Evolutionary conservation across 371 early-diverging fungal genomes (phyloP).

Genomic region (Mortierella sp.): DNA sequence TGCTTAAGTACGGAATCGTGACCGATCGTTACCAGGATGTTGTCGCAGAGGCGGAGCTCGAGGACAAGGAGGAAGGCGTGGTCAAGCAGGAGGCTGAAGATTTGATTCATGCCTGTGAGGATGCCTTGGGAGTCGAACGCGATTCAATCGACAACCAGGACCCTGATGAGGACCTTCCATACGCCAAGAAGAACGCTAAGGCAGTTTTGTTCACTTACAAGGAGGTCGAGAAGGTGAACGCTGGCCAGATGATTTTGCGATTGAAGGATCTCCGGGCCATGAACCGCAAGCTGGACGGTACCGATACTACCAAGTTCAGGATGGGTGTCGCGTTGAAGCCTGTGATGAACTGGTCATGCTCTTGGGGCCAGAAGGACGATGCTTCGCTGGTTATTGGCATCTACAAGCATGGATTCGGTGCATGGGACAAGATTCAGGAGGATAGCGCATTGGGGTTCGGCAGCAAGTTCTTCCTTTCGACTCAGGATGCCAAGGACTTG

Average conservation of each 20-base stretch:
- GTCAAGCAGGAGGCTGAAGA: conserved; percentile 70
- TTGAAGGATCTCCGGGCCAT: conserved; percentile 66
- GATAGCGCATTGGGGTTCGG: conserved; percentile 83
- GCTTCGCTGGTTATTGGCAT: conserved; percentile 96
- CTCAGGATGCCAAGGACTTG: conserved; percentile 57
- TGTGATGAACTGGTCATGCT: conserved; percentile 87
- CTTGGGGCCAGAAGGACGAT: conserved; percentile 96
- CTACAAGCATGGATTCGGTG: conserved; percentile 94
- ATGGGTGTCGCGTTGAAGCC: conserved; percentile 78
- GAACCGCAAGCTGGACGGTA: conserved; percentile 62
- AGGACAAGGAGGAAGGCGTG: conserved; percentile 73
- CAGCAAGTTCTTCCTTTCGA: conserved; percentile 85
- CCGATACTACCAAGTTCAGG: conserved; percentile 52
- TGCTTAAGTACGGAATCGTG: conserved; percentile 88
- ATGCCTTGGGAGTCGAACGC: conserved; percentile 71
- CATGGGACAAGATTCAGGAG: conserved; percentile 89
- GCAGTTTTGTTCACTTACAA: conserved; percentile 84
- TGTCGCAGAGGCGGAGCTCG: conserved; percentile 83
- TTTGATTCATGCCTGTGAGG: conserved; percentile 80
- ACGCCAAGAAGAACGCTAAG: conserved; percentile 77
- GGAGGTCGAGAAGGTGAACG: conserved; percentile 88
- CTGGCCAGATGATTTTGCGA: conserved; percentile 79
- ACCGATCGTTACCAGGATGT: conserved; percentile 84
- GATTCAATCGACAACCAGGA: conserved; percentile 57
- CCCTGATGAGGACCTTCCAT: conserved; percentile 57